Percentiles rank a stretch among this genome's conserved stretches.
These are phyloP conservation scores for Cladosporium sp. DNA, from an alignment of 2,329 filamentous ascomycete species.

Conservation along the genomic window DNA sequence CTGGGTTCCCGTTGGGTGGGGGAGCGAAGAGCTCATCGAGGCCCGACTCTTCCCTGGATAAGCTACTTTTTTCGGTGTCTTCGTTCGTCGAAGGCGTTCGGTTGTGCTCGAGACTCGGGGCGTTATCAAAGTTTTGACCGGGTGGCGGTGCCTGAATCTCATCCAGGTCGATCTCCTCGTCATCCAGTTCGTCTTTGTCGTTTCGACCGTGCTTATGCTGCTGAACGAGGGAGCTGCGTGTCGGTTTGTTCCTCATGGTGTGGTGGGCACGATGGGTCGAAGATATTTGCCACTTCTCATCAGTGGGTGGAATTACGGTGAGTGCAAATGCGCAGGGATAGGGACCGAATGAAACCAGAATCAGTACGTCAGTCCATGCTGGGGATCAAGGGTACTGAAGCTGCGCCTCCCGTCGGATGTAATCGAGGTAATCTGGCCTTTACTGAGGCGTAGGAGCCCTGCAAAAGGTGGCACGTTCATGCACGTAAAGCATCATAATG, in stretches of 20 bases:
- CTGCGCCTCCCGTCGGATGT: too few species aligned
- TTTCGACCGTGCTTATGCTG: not conserved
- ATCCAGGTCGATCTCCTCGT: constrained; percentile 18
- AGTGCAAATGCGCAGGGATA: not conserved
- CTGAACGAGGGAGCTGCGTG: not conserved
- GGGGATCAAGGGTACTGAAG: too few species aligned
- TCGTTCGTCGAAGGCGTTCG: constrained; percentile 6
- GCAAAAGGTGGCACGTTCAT: too few species aligned
- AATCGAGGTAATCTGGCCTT: too few species aligned
- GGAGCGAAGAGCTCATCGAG: constrained; percentile 25
- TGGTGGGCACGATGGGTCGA: not conserved
- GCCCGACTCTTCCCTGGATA: constrained; percentile 8
- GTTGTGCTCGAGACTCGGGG: not conserved
- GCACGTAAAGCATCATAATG: not conserved
- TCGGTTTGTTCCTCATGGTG: not conserved
- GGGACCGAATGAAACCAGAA: not conserved
- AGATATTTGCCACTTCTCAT: not conserved
- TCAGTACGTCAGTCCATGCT: not conserved
- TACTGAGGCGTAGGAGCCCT: too few species aligned
- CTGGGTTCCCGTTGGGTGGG: constrained; percentile 25
- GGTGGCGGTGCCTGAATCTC: constrained; percentile 25
- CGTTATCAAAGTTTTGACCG: constrained; percentile 22
- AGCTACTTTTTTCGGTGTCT: constrained; percentile 8
- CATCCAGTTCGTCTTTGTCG: not conserved
- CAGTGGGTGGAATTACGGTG: not conserved